Base-by-base conservation (phyloP, 108 stramenopile genomes). In the Nitzschia sp. region DNA sequence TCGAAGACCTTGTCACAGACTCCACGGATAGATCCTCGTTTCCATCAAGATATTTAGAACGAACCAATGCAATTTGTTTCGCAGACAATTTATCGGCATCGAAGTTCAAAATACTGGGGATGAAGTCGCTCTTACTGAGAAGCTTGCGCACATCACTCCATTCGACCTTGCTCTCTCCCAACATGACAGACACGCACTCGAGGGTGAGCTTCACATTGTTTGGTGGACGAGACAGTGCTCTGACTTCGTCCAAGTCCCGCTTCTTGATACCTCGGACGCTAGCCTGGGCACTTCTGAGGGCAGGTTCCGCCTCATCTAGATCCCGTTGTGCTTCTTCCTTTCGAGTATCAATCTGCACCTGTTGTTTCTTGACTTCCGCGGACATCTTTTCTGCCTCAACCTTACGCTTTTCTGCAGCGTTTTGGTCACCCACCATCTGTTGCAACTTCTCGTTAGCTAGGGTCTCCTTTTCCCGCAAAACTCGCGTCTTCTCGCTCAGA, bases 341-440 rank as follows among this genome's bases (percentile, higher is more conserved):
- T 38, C 97, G 81, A 51, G 79, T 77, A 59, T 87, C 81, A 62
- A 98, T 92, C 42, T 79, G 81, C 12, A 67, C 67, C 69, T 91
- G 85, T 66, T 92, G 90, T 61, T 76, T 83, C 57, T 81, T 83
- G 15, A 96, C 86, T 62, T 96, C 95, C n/a, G 70, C 66, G 58
- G 83, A 88, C 80, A 98, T 87, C 56, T 77, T 78, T 56, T 97
- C 96, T 0, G 97, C 97, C 69, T 94, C 92, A 3, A 70, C 83
- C 77, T 98, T 97, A 22, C 94, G 66, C 63, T 92, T 84, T 68
- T 99, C 98, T 3, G 98, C 98, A 55, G 84, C 86, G 65, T 96
- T 96, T 42, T 98, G 98, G 46, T 97, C 96, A n/a, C 86, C 94
- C 22, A 99, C 95, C 98, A 99, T 98, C 71, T 96, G 93, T 69